Percentiles rank a stretch among this genome's conserved stretches.
Evolutionary conservation across 495 filamentous ascomycete genomes (phyloP).

Genomic region (Lentithecium fluviatile): DNA sequence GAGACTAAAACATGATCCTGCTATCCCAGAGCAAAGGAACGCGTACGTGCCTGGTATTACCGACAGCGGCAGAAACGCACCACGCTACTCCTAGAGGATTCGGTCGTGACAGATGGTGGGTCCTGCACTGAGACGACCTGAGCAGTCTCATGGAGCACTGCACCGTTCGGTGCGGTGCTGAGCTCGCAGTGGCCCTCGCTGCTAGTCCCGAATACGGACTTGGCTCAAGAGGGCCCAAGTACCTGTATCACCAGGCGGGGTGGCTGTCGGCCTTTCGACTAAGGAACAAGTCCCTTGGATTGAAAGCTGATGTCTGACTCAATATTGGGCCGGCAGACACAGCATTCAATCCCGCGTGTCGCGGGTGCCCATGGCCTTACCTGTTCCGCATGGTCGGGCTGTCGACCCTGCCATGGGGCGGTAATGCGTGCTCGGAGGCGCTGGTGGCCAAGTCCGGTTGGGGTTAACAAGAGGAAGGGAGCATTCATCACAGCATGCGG

Average conservation of each 20-base stretch:
- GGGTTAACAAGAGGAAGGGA: not conserved
- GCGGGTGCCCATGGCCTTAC: not conserved
- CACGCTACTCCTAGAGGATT: slow-evolving; percentile 8
- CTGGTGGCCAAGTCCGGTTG: too few relatives aligned
- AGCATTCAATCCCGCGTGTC: slow-evolving; percentile 3
- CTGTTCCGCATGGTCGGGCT: not conserved
- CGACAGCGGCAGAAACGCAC: slow-evolving; percentile 1
- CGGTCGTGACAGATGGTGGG: not conserved
- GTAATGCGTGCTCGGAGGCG: too few relatives aligned
- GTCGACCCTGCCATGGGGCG: slow-evolving; percentile 2
- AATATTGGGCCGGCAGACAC: slow-evolving; percentile 3
- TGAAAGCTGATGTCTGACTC: slow-evolving; percentile 14
- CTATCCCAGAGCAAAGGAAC: slow-evolving; percentile 18
- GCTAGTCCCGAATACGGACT: slow-evolving; percentile 4
- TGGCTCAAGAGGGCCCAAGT: slow-evolving; percentile 12
- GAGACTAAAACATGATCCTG: not conserved
- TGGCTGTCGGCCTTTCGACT: not conserved
- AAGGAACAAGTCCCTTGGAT: not conserved
- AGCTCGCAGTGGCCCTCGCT: not conserved
- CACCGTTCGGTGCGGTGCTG: not conserved
- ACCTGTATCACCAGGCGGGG: slow-evolving; percentile 14
- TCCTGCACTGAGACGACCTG: not conserved
- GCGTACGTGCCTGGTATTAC: slow-evolving; percentile 8
- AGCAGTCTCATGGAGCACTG: not conserved
- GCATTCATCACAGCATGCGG: not conserved